A percentile compares a stretch with the other conserved stretches of the same genome.
phyloP scores from a whole-genome alignment of 768 basidiomycete genomes.

The Ramaria rubella region DNA sequence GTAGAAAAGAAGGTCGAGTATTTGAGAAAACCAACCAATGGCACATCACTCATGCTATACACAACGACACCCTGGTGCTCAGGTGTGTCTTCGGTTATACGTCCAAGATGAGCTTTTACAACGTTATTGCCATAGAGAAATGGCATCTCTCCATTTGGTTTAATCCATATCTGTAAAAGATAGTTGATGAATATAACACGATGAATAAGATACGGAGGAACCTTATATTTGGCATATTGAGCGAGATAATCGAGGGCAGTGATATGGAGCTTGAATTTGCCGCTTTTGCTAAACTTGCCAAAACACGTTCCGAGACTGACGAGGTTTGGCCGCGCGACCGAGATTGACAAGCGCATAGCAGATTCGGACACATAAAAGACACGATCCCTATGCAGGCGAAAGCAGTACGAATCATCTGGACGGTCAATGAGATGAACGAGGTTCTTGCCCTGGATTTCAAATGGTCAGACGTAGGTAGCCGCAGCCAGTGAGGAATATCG shows the following conservation, averaged over 20 bases:
- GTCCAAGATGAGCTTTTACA: slow-evolving; percentile 95
- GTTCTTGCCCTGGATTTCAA: slow-evolving; percentile 73
- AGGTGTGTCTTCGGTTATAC: slow-evolving; percentile 97
- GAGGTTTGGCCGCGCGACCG: slow-evolving; percentile 87
- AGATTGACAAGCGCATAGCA: slow-evolving; percentile 88
- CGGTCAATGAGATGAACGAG: slow-evolving; percentile 92
- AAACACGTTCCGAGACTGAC: slow-evolving; percentile 93
- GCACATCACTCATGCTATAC: slow-evolving; percentile 92
- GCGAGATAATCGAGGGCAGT: slow-evolving; percentile 90
- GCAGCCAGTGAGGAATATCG: neutral
- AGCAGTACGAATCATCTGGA: slow-evolving; percentile 91
- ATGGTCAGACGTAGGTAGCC: neutral
- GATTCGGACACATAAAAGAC: slow-evolving; percentile 97
- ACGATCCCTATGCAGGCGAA: slow-evolving; percentile 88
- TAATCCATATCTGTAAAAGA: slow-evolving; percentile 83
- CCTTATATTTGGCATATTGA: slow-evolving; percentile 98
- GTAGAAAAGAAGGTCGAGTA: neutral
- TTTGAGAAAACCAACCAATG: slow-evolving; percentile 52
- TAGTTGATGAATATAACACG: slow-evolving; percentile 1
- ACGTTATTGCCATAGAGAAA: slow-evolving; percentile 99
- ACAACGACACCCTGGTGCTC: slow-evolving; percentile 98
- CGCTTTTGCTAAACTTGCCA: slow-evolving; percentile 94
- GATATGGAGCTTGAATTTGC: slow-evolving; percentile 96
- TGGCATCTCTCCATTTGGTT: slow-evolving; percentile 98
- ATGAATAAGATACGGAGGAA: slow-evolving; percentile 26